Evolutionary conservation across 179 eudicot genomes (phyloP), one percentile per base, ranked within the genome.

Genomic region (Beta macrorhiza): DNA sequence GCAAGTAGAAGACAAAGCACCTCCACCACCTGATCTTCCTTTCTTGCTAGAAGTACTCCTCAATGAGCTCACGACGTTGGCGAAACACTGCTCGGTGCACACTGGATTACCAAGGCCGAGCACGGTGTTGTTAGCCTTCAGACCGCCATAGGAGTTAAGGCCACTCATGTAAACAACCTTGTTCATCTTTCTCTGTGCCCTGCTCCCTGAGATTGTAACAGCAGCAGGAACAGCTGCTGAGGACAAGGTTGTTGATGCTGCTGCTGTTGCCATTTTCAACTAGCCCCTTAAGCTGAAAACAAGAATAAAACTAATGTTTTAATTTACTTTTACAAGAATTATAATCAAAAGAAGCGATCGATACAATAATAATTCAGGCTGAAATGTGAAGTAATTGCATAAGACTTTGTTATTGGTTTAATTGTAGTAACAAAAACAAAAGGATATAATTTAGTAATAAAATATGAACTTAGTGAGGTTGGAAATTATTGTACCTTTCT

Each of bases 81-180:
- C 93, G 70, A 92, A 94, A 25, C 91, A 82, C 69, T 83, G 89
- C 59, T 89, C 90, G 5, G 92, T 87, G 81, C 83, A 79, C 22
- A 86, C 82, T 4, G 93, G 90, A 1, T 79, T 73, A 19, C 93
- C 93, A 13, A 91, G 85, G 9, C 91, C 67, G 15, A 75, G 81
- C 75, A 89, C 88, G 7, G 77, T 82, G 91, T 87, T 91, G 17
- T 94, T 87, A 4, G 91, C 93, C 84, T 88, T 93, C 14, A 93
- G 91, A 55, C 98, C 98, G 1, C 90, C 85, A 67, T 90, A 93
- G 74, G 90, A 83, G 86, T 87, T 90, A 74, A 93, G 56, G 4
- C 98, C 98, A 45, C 65, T 76, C 61, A 94, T 81, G 91, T 82
- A 87, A 68, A 79, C 84, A 52, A 91, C 87, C 58, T 79, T 87